Percentiles rank a stretch among this genome's conserved stretches.
Evolutionary conservation across 305 asterid genomes (phyloP).

Genomic region (Fraxinus ornus): DNA sequence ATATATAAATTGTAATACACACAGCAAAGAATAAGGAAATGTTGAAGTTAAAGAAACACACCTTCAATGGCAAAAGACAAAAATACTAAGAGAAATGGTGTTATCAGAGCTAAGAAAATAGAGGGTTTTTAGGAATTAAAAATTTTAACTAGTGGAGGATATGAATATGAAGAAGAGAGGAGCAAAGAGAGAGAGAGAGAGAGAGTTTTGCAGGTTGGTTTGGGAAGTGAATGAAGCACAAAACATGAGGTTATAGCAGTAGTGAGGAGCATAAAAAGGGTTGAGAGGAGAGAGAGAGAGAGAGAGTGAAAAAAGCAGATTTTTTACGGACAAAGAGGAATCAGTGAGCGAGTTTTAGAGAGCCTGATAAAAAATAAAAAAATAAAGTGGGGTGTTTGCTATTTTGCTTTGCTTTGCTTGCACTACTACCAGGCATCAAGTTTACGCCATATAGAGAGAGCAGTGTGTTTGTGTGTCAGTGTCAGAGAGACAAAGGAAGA

Average conservation of each 20-base stretch:
- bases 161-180: constrained; percentile 27
- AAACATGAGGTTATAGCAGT: constrained; percentile 47
- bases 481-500: constrained; percentile 25
- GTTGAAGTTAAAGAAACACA: constrained; percentile 1
- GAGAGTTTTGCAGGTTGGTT: constrained; percentile 39
- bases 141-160: constrained; percentile 4
- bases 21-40: constrained; percentile 20
- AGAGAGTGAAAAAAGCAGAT: not conserved
- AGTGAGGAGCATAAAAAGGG: constrained; percentile 40
- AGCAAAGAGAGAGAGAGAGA: constrained; percentile 29
- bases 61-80: constrained; percentile 27
- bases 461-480: constrained; percentile 36
- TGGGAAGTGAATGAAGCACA: constrained; percentile 44
- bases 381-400: constrained; percentile 28
- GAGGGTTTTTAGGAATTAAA: not conserved
- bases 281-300: constrained; percentile 19
- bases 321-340: constrained; percentile 20
- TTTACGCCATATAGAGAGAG: constrained; percentile 38
- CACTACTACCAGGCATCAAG: constrained; percentile 53
- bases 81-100: constrained; percentile 8
- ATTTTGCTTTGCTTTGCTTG: constrained; percentile 49
- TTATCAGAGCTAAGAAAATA: constrained; percentile 21
- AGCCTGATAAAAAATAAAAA: not conserved
- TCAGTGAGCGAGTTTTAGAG: constrained; percentile 22
- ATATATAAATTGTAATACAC: not conserved